A percentile compares a stretch with the other conserved stretches of the same genome.
These are phyloP conservation scores for Gracilaria gracilis DNA, from an alignment of 23 red algal genomes.

Conservation along the genomic window DNA sequence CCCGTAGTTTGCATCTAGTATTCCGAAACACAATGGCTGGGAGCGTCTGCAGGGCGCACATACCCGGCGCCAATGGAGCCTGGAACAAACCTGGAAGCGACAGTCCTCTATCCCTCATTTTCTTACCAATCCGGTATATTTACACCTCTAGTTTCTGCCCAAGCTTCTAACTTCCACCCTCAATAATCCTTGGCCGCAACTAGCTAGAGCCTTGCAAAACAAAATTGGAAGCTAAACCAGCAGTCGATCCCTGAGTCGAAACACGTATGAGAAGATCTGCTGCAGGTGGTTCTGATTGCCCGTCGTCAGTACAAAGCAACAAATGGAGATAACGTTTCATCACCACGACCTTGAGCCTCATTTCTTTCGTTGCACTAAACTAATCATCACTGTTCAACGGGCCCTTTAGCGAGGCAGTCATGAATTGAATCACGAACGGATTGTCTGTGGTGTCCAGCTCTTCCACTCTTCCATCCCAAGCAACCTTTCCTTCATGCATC, in stretches of 20 bases:
- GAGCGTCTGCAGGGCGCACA: too few relatives aligned
- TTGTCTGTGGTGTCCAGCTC: conserved; percentile 80
- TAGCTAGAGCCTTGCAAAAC: neutral
- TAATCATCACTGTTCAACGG: conserved; percentile 55
- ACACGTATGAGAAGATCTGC: neutral
- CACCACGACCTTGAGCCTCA: neutral
- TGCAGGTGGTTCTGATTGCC: neutral
- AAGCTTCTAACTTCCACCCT: too few relatives aligned
- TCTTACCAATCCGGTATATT: neutral
- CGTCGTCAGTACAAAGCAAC: neutral
- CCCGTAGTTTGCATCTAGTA: too few relatives aligned
- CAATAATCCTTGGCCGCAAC: too few relatives aligned
- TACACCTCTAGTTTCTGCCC: neutral
- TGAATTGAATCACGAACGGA: conserved; percentile 74
- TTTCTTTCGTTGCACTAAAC: neutral
- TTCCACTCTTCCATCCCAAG: conserved; percentile 73
- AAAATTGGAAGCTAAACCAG: neutral
- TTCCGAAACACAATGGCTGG: too few relatives aligned
- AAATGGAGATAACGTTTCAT: neutral
- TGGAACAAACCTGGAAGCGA: too few relatives aligned
- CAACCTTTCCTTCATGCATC: conserved; percentile 76
- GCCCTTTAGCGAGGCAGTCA: conserved; percentile 57
- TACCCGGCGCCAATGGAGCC: too few relatives aligned
- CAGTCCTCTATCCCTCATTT: neutral
- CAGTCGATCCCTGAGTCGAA: neutral